Percentiles rank a stretch among this genome's conserved stretches.
Conservation (phyloP, 805 yeast genomes). For the Cyberlindnera sargentensis region DNA sequence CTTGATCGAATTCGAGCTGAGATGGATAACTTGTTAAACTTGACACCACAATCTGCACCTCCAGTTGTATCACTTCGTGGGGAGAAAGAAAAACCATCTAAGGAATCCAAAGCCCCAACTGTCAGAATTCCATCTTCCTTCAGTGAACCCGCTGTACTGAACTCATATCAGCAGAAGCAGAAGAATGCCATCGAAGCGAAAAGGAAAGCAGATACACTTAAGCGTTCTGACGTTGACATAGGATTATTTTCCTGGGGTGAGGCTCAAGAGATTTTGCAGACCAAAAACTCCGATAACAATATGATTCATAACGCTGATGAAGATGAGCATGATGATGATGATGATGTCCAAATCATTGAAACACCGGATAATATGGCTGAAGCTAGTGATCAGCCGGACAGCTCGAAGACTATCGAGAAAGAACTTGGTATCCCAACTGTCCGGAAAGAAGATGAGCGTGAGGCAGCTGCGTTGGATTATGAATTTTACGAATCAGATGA, state of each 20-base stretch:
- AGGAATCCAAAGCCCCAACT: not conserved
- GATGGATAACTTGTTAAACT: constrained; percentile 14
- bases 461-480: constrained; percentile 36
- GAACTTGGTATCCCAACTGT: not conserved
- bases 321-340: constrained; percentile 11
- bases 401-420: too few relatives aligned
- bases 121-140: constrained; percentile 24
- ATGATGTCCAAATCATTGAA: constrained; percentile 6
- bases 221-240: constrained; percentile 4
- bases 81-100: too few relatives aligned
- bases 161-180: constrained; percentile 3
- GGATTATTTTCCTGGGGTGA: constrained; percentile 49
- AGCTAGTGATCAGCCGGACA: not conserved
- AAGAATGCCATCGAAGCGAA: constrained; percentile 4
- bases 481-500: constrained; percentile 78
- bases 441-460: constrained; percentile 2
- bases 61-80: too few relatives aligned
- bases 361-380: not conserved
- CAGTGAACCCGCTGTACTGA: constrained; percentile 3
- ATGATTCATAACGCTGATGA: constrained; percentile 10
- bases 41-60: constrained; percentile 2
- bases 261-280: constrained; percentile 29
- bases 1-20: constrained; percentile 10
- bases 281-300: constrained; percentile 3
- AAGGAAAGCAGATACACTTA: constrained; percentile 1